Conservation (phyloP, 352 stramenopile species). For the Phytophthora aleatoria region DNA sequence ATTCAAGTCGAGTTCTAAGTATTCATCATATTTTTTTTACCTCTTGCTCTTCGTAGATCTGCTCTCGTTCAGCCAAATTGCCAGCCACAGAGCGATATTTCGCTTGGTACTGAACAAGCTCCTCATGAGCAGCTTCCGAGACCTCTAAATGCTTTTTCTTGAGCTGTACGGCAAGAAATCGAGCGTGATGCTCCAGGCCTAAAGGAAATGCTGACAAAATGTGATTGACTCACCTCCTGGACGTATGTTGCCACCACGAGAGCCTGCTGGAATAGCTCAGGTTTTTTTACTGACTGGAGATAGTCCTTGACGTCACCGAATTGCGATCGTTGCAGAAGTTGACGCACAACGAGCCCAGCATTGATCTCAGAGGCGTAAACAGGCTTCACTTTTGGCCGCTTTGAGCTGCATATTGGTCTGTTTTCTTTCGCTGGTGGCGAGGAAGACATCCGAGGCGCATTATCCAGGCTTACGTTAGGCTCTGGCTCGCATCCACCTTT, state of each 20-base stretch:
- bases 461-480: neutral
- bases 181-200: neutral
- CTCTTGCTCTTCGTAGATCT: slow-evolving; percentile 25
- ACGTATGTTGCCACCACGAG: slow-evolving; percentile 47
- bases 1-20: neutral
- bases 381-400: slow-evolving; percentile 9
- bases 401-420: neutral
- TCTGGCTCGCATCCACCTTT: neutral
- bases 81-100: slow-evolving; percentile 25
- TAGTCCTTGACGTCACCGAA: slow-evolving; percentile 47
- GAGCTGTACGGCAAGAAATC: slow-evolving; percentile 16
- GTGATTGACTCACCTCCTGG: slow-evolving; percentile 36
- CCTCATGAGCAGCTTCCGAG: slow-evolving; percentile 22
- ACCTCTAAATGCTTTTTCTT: slow-evolving; percentile 26
- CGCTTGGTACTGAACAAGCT: slow-evolving; percentile 31
- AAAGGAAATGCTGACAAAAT: neutral
- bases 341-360: slow-evolving; percentile 44
- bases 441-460: neutral
- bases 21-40: slow-evolving; percentile 3
- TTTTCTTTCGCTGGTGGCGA: neutral
- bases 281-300: slow-evolving; percentile 42
- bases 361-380: slow-evolving; percentile 23
- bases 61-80: slow-evolving; percentile 35
- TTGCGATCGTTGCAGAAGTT: slow-evolving; percentile 55
- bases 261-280: slow-evolving; percentile 56